Conservation (phyloP, 768 basidiomycete genomes). For the Pilatotrama ljubarskyi region DNA sequence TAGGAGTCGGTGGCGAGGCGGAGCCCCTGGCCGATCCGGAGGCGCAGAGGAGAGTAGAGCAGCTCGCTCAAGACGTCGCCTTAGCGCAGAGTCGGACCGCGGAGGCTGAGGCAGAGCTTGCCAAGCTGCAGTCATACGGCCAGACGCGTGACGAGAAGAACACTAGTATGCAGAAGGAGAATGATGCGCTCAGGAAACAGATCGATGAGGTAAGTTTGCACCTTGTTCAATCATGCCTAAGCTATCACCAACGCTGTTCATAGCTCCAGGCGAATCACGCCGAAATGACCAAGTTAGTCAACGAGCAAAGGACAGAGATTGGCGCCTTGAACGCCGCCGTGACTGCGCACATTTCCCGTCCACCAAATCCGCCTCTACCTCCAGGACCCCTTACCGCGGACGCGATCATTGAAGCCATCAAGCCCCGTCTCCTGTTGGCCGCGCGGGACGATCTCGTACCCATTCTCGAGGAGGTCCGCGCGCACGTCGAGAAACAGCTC, state of each 20-base stretch:
- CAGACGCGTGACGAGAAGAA: neutral
- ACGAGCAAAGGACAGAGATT: conserved; percentile 18
- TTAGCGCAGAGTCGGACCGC: neutral
- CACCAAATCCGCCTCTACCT: conserved; percentile 10
- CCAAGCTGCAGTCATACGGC: neutral
- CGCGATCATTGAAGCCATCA: conserved; percentile 16
- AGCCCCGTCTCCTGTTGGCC: conserved; percentile 18
- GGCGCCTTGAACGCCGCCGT: conserved; percentile 26
- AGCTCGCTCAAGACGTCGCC: neutral
- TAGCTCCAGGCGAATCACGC: conserved; percentile 15
- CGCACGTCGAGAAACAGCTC: conserved; percentile 21
- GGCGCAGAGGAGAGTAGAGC: conserved; percentile 7
- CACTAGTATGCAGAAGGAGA: neutral
- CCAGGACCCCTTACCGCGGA: conserved; percentile 16
- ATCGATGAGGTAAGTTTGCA: conserved; percentile 25
- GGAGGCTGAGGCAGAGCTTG: neutral
- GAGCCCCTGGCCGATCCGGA: conserved; percentile 2
- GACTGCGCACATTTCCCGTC: conserved; percentile 13
- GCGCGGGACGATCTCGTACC: conserved; percentile 23
- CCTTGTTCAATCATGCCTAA: no score
- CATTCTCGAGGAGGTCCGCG: conserved; percentile 17
- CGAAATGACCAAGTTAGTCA: conserved; percentile 11
- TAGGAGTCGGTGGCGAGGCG: neutral
- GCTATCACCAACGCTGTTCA: neutral
- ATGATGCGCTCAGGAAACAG: neutral